Evolutionary conservation across 306 rosid species (phyloP).

Genomic region (Quercus cerris): DNA sequence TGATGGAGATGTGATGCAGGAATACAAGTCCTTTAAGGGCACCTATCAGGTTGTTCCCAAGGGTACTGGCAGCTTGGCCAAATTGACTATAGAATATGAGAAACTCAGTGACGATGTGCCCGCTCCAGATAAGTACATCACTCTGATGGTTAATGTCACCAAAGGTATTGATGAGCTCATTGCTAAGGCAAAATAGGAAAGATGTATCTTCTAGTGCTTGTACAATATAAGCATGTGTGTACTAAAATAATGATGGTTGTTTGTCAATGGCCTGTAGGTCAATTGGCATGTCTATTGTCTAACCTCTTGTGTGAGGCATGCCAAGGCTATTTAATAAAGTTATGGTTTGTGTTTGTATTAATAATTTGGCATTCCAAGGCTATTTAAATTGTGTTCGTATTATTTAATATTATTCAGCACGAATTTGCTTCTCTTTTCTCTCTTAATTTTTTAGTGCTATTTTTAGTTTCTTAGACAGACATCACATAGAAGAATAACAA

Average conservation of each 20-base stretch:
- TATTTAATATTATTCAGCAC: background rate
- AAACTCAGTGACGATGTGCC: constrained; percentile 1
- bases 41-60: constrained; percentile 4
- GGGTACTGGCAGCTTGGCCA: background rate
- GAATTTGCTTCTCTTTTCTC: background rate
- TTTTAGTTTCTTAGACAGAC: background rate
- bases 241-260: too few relatives aligned
- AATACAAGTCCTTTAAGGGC: background rate
- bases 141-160: background rate
- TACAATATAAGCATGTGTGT: too few relatives aligned
- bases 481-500: background rate
- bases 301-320: too few relatives aligned
- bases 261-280: too few relatives aligned
- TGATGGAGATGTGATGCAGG: constrained; percentile 5
- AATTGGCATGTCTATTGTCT: too few relatives aligned
- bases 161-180: constrained; percentile 18
- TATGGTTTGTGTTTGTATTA: too few relatives aligned
- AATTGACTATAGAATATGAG: constrained; percentile 11
- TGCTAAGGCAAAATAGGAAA: background rate
- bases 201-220: too few relatives aligned
- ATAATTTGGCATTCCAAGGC: too few relatives aligned
- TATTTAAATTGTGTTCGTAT: too few relatives aligned
- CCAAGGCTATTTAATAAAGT: too few relatives aligned
- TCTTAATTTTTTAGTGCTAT: background rate
- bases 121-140: constrained; percentile 10